Evolutionary conservation across 2,329 filamentous ascomycete species (phyloP), one percentile per base, ranked within the genome.

Genomic region (Cryphonectria japonica): DNA sequence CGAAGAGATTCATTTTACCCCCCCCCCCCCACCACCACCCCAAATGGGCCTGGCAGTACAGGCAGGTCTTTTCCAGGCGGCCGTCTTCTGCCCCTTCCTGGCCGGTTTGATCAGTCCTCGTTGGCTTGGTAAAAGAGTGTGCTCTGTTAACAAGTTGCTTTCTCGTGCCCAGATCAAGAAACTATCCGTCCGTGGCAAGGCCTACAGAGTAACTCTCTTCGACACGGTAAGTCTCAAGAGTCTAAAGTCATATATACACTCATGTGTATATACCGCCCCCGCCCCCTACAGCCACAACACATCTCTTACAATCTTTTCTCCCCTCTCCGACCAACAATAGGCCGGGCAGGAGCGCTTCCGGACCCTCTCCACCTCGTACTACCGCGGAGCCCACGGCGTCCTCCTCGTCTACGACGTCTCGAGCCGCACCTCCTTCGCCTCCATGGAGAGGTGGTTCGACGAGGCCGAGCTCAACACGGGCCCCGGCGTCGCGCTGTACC

Each of bases 291-390:
- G 16, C 14, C 74, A 29, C 72, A 66, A 72, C 64, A 14, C 43
- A 66, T 19, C 43, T 29, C 1, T 37, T 69, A 64, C 29, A 34
- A 26, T 11, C n/a, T 54, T 57, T 29, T 26, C 29, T 57, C n/a
- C n/a, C 29, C 26, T 26, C 26, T 26, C 26, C 26, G 26, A 26
- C 19, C 11, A 26, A 61, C 29, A 3, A n/a, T 66, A 84, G 81
- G 83, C 83, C 62, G 83, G 83, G 8, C 83, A 84, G 75, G 84
- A 99, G 75, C 79, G 84, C 60, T 86, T 85, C 76, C 84, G 84
- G 71, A 85, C 84, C 1, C 79, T 86, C 66, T 85, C 84, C 2
- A 85, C 83, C 39, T 85, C 82, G 69, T 86, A 85, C 77, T 86
- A 86, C 78, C 83, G 84, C 59, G 84, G 83, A 69, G 83, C 84